These are phyloP conservation scores for Hypoxylon sp. DNA, from an alignment of 2,329 filamentous ascomycete genomes.

Conservation along the genomic window DNA sequence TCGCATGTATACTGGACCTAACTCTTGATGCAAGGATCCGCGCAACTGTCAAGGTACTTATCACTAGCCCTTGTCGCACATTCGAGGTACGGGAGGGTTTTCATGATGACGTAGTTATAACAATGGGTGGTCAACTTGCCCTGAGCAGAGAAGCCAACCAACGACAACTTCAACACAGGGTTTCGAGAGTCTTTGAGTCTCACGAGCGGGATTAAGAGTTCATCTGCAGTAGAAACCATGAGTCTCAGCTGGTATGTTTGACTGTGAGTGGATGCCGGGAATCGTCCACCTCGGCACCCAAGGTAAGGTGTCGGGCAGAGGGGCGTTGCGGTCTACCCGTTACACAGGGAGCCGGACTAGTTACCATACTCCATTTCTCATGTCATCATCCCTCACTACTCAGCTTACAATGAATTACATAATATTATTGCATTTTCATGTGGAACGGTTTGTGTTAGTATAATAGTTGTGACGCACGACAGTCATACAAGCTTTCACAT, in stretches of 20 bases:
- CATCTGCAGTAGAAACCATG: neutral
- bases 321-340: too few relatives aligned
- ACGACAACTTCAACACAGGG: slow-evolving; percentile 17
- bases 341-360: too few relatives aligned
- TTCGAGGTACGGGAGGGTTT: slow-evolving; percentile 17
- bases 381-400: too few relatives aligned
- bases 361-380: too few relatives aligned
- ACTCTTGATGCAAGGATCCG: slow-evolving; percentile 6
- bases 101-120: slow-evolving; percentile 13
- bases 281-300: too few relatives aligned
- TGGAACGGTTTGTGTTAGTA: too few relatives aligned
- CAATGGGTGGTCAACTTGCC: neutral
- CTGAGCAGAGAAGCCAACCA: slow-evolving; percentile 6
- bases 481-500: neutral
- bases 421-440: too few relatives aligned
- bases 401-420: neutral
- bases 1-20: slow-evolving; percentile 16
- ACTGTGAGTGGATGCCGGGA: too few relatives aligned
- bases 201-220: neutral
- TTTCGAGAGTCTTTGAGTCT: slow-evolving; percentile 1
- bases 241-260: too few relatives aligned
- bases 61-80: slow-evolving; percentile 15
- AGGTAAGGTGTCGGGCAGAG: too few relatives aligned
- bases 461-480: neutral
- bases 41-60: slow-evolving; percentile 14